These are phyloP conservation scores for Fusarium citri DNA, from an alignment of 2,329 filamentous ascomycete genomes.

Conservation along the genomic window DNA sequence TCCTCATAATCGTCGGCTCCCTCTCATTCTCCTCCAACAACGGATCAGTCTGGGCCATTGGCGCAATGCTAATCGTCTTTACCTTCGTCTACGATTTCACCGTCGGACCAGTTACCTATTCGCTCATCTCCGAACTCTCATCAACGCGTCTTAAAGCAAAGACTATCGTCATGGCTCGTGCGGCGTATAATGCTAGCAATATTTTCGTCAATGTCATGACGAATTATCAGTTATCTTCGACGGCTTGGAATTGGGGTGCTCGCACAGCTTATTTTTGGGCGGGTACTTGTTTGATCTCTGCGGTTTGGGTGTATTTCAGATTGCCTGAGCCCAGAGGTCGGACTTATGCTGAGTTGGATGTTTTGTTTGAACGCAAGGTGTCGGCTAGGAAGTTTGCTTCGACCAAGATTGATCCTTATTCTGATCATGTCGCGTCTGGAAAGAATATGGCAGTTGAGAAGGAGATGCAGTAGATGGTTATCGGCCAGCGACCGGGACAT, in stretches of 20 bases:
- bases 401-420: conserved; percentile 54
- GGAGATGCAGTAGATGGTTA: conserved; percentile 2
- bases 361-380: conserved; percentile 56
- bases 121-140: conserved; percentile 63
- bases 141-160: conserved; percentile 66
- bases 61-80: conserved; percentile 62
- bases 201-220: conserved; percentile 64
- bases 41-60: conserved; percentile 56
- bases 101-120: conserved; percentile 66
- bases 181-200: conserved; percentile 57
- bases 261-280: conserved; percentile 61
- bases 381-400: conserved; percentile 55
- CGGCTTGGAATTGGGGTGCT: conserved; percentile 62
- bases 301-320: conserved; percentile 62
- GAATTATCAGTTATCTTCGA: conserved; percentile 60
- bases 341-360: conserved; percentile 58
- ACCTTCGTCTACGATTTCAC: conserved; percentile 66
- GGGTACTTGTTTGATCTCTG: conserved; percentile 60
- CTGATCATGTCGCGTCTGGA: conserved; percentile 6
- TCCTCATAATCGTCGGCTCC: conserved; percentile 56
- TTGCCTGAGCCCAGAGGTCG: conserved; percentile 66
- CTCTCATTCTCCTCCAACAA: conserved; percentile 53
- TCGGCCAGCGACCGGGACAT: no score
- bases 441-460: conserved; percentile 24
- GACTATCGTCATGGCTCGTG: conserved; percentile 64